Percentiles rank a stretch among this genome's conserved stretches.
Conservation (phyloP, 139 green algal species). For the Penium margaritaceum region DNA sequence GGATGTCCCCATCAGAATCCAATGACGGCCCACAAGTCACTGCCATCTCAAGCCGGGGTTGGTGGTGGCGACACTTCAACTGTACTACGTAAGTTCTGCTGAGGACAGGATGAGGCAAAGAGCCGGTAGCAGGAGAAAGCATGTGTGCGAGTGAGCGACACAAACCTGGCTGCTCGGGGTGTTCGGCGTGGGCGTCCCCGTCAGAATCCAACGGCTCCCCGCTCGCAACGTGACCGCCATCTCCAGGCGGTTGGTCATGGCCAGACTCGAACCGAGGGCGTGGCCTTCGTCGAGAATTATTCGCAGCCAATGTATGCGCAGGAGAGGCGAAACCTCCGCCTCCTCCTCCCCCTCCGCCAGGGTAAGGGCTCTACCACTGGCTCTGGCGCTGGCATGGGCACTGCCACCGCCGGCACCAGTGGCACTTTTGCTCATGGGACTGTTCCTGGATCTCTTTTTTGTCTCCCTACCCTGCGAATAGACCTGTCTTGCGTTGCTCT, state of each 20-base stretch:
- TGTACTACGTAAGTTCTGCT: no score
- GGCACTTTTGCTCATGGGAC: not conserved
- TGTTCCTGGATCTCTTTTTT: not conserved
- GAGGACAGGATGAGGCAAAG: no score
- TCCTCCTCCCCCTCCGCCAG: not conserved
- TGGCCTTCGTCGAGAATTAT: slow-evolving; percentile 93
- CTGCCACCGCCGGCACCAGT: not conserved
- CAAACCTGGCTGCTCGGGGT: slow-evolving; percentile 41
- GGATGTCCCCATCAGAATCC: no score
- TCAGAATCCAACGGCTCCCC: slow-evolving; percentile 82
- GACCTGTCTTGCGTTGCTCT: not conserved
- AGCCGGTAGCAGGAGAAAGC: no score
- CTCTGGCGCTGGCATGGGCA: not conserved
- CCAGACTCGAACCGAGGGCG: slow-evolving; percentile 60
- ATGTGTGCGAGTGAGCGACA: no score
- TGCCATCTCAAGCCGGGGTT: no score
- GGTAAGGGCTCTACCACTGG: no score
- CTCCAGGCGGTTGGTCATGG: slow-evolving; percentile 76
- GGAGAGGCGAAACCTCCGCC: slow-evolving; percentile 14
- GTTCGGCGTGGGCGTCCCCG: slow-evolving; percentile 71
- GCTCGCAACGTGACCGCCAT: slow-evolving; percentile 67
- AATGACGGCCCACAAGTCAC: no score
- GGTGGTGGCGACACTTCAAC: no score
- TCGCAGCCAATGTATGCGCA: slow-evolving; percentile 81
- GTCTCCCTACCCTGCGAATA: not conserved